Evolutionary conservation across 495 filamentous ascomycete genomes (phyloP).

Genomic region (Talaromyces stipitatus): DNA sequence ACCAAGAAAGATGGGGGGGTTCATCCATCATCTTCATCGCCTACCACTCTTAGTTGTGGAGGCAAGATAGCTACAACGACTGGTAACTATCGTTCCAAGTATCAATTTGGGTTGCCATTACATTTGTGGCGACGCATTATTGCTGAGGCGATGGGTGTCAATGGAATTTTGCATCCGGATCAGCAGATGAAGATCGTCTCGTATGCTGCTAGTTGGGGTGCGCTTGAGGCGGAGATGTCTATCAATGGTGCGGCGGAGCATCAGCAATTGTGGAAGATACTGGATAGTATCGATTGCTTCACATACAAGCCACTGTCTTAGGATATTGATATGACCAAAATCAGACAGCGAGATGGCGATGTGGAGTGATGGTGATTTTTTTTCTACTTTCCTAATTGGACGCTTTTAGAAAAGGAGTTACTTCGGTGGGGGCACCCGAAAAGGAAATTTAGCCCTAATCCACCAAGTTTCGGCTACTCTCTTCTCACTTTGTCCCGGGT

Average conservation of each 20-base stretch:
- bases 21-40: not conserved
- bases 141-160: slow-evolving; percentile 18
- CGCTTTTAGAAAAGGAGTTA: not conserved
- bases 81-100: slow-evolving; percentile 5
- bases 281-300: slow-evolving; percentile 23
- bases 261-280: slow-evolving; percentile 28
- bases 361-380: not conserved
- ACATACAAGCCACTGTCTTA: slow-evolving; percentile 15
- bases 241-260: slow-evolving; percentile 19
- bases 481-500: not conserved
- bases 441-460: slow-evolving; percentile 4
- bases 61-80: not conserved
- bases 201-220: slow-evolving; percentile 21
- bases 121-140: slow-evolving; percentile 28
- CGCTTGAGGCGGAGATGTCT: slow-evolving; percentile 14
- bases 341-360: not conserved
- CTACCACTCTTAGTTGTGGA: not conserved
- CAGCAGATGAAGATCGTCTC: slow-evolving; percentile 24
- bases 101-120: slow-evolving; percentile 18
- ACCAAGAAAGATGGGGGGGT: no score
- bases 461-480: not conserved
- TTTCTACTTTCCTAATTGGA: not conserved
- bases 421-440: not conserved
- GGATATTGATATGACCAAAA: not conserved
- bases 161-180: slow-evolving; percentile 22